Evolutionary conservation across 495 filamentous ascomycete species (phyloP), one percentile per base, ranked within the genome.

Genomic region (Cladorrhinum samala): DNA sequence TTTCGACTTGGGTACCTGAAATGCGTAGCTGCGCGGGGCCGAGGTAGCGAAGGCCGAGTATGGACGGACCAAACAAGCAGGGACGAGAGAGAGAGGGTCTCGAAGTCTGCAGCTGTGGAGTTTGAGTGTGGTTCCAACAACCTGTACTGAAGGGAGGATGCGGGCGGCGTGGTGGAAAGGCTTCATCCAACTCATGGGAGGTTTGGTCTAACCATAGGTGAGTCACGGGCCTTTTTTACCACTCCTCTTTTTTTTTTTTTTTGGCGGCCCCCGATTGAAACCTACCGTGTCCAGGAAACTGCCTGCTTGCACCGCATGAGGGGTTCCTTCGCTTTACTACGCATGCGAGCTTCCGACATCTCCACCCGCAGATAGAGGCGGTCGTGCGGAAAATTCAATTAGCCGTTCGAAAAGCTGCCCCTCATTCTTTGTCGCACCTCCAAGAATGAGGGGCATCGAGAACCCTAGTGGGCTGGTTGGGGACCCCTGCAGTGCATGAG

Each of bases 91-190:
- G 48, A 45, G n/a, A 48, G 42, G 27, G 52, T 46, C 33, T 39
- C 36, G 50, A 50, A 49, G 49, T 53, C 24, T 33, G 24, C n/a
- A 25, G 45, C 46, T 54, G 46, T 47, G 47, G 39, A 41, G 30
- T 47, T 56, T 62, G 52, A 57, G 55, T 19, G 41, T 48, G 50
- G 52, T 49, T 52, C 63, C 63, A 62, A 52, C 56, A 55, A 60
- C 11, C 27, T 33, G 56, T 58, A 54, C 51, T 60, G 56, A 56
- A 48, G 40, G 51, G 30, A 38, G 51, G 58, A 49, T 39, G 43
- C 43, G 57, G 51, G 46, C 49, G 54, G 55, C 23, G 39, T 41
- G 49, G n/a, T 45, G 53, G 39, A 61, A 48, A 37, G 53, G 60
- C 53, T 57, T 55, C 61, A 66, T 66, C 25, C 56, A 63, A 50